phyloP scores from a whole-genome alignment of 2,329 filamentous ascomycete genomes.

The Sporothrix humicola region DNA sequence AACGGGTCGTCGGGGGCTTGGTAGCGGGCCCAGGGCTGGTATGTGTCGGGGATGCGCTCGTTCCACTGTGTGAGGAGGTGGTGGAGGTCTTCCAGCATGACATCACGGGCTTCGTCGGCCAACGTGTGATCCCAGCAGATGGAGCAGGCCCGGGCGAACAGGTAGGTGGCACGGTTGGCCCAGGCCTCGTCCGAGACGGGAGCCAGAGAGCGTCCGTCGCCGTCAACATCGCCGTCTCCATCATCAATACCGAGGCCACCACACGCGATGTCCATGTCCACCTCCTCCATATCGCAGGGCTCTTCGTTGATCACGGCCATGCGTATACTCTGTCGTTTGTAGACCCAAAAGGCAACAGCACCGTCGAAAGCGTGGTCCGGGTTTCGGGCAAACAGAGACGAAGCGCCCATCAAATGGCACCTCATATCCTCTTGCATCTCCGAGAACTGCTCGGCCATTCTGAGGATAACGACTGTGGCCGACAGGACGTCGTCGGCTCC shows the following conservation, averaged over 20 bases:
- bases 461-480: not conserved
- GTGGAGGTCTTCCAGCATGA: not conserved
- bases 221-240: not conserved
- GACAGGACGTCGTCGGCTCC: not conserved
- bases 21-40: conserved; percentile 7
- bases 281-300: not conserved
- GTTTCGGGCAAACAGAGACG: not conserved
- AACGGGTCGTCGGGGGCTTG: conserved; percentile 7
- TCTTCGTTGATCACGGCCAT: conserved; percentile 6
- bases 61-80: not conserved
- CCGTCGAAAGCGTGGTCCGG: not conserved
- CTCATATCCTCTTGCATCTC: conserved; percentile 11
- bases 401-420: conserved; percentile 2
- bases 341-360: not conserved
- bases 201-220: not conserved
- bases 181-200: conserved; percentile 6
- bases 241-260: not conserved
- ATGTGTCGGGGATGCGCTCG: not conserved
- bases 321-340: conserved; percentile 2
- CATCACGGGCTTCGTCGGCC: not conserved
- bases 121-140: not conserved
- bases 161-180: not conserved
- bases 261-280: not conserved
- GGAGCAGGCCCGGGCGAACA: conserved; percentile 4
- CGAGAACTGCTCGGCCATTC: conserved; percentile 4